These are phyloP conservation scores for Suillus alpinus DNA, from an alignment of 768 basidiomycete species.

Conservation along the genomic window DNA sequence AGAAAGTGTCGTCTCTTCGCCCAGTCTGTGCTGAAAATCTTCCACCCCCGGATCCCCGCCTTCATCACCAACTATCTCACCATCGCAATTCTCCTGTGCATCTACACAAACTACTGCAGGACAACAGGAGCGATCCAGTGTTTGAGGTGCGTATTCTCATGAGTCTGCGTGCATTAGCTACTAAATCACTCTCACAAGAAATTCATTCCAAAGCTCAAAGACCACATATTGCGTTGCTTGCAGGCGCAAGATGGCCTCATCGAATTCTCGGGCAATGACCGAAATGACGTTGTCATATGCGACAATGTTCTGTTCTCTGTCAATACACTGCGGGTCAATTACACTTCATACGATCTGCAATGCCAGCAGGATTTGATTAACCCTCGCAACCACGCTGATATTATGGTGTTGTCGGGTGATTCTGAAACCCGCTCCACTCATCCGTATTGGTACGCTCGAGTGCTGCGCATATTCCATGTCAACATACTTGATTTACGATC, in stretches of 20 bases:
- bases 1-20: too few species aligned
- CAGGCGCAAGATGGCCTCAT: slow-evolving; percentile 3
- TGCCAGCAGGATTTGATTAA: slow-evolving; percentile 22
- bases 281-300: slow-evolving; percentile 12
- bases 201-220: slow-evolving; percentile 13
- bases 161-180: too few species aligned
- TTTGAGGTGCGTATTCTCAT: slow-evolving; percentile 5
- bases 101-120: neutral
- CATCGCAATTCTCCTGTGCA: neutral
- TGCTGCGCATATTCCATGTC: slow-evolving; percentile 29
- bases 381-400: slow-evolving; percentile 6
- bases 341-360: slow-evolving; percentile 31
- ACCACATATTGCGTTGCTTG: slow-evolving; percentile 15
- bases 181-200: neutral
- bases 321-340: slow-evolving; percentile 25
- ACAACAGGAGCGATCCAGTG: slow-evolving; percentile 6
- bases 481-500: slow-evolving; percentile 15
- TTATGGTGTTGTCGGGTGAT: slow-evolving; percentile 23
- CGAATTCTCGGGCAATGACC: slow-evolving; percentile 10
- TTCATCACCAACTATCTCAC: neutral
- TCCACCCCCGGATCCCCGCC: slow-evolving; percentile 9
- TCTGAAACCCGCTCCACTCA: slow-evolving; percentile 10
- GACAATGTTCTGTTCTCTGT: slow-evolving; percentile 19
- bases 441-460: slow-evolving; percentile 31
- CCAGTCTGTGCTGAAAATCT: neutral